These are phyloP conservation scores for Pythium apleroticum DNA, from an alignment of 352 stramenopile genomes.

Conservation along the genomic window DNA sequence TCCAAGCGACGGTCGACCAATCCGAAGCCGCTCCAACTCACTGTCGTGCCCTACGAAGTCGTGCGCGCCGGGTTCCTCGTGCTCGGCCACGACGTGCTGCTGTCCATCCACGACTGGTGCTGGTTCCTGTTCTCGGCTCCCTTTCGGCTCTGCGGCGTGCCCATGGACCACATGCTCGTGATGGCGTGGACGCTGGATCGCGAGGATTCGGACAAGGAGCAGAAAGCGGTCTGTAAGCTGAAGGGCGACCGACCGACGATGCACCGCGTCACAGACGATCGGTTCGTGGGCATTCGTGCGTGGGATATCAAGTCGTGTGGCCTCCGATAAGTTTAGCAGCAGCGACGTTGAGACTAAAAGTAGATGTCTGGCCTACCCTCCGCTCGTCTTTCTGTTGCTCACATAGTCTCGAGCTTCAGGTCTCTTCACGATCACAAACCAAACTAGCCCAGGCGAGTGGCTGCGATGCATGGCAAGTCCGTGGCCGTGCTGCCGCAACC, in stretches of 20 bases:
- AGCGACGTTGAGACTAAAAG: no score
- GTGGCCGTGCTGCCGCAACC: neutral
- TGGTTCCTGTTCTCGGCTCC: slow-evolving; percentile 18
- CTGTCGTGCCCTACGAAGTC: slow-evolving; percentile 20
- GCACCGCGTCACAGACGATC: slow-evolving; percentile 20
- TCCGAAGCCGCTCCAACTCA: neutral
- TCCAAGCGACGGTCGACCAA: neutral
- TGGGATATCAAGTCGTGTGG: slow-evolving; percentile 18
- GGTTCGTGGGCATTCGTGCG: slow-evolving; percentile 4
- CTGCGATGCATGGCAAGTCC: neutral
- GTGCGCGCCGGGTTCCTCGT: slow-evolving; percentile 17
- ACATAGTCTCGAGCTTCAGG: no score
- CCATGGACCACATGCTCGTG: slow-evolving; percentile 19
- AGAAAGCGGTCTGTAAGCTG: neutral
- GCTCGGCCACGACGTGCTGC: slow-evolving; percentile 14
- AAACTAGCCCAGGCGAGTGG: no score
- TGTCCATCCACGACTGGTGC: slow-evolving; percentile 25
- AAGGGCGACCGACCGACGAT: slow-evolving; percentile 16
- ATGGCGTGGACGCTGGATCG: slow-evolving; percentile 10
- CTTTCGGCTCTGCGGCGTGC: slow-evolving; percentile 7
- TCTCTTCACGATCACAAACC: neutral
- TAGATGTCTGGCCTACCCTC: no score
- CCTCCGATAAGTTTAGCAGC: slow-evolving; percentile 1
- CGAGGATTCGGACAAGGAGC: neutral
- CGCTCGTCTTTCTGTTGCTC: no score